phyloP scores from a whole-genome alignment of 208 protist species.

The Acanthamoeba sp. region DNA sequence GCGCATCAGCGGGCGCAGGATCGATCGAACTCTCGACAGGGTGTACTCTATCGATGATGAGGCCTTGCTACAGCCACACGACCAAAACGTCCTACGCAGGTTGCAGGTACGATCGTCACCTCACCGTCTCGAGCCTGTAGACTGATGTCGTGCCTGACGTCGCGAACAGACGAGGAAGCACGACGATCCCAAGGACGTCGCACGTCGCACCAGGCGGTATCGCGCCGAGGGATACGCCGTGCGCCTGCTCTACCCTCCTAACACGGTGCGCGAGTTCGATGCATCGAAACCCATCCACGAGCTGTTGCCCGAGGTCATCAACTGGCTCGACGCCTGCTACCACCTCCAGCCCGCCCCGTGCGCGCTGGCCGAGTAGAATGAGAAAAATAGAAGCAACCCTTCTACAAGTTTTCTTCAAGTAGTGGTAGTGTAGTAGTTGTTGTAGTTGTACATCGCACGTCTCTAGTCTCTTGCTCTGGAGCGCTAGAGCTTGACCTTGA shows the following conservation, averaged over 20 bases:
- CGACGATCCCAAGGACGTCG: neutral
- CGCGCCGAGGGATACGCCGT: neutral
- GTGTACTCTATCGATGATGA: neutral
- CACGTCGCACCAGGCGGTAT: neutral
- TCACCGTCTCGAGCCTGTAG: neutral
- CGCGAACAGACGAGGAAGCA: conserved; percentile 58
- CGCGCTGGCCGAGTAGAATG: too few relatives aligned
- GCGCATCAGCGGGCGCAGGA: neutral
- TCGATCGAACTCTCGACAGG: neutral
- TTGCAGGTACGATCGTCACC: neutral
- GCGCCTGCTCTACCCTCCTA: conserved; percentile 4
- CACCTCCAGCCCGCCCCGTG: neutral
- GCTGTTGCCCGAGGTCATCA: neutral
- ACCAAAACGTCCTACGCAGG: neutral
- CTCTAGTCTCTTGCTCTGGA: too few relatives aligned
- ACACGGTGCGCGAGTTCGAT: conserved; percentile 40
- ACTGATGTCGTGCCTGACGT: too few relatives aligned
- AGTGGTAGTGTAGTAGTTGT: too few relatives aligned
- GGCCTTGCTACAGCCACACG: neutral
- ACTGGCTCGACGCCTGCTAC: conserved; percentile 25
- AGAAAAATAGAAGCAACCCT: too few relatives aligned
- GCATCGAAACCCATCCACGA: neutral
- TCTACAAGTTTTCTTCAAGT: too few relatives aligned
- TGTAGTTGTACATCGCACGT: too few relatives aligned
- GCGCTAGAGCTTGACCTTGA: conserved; percentile 4